Conservation (phyloP, 805 yeast species). For the Monosporozyma unispora region DNA sequence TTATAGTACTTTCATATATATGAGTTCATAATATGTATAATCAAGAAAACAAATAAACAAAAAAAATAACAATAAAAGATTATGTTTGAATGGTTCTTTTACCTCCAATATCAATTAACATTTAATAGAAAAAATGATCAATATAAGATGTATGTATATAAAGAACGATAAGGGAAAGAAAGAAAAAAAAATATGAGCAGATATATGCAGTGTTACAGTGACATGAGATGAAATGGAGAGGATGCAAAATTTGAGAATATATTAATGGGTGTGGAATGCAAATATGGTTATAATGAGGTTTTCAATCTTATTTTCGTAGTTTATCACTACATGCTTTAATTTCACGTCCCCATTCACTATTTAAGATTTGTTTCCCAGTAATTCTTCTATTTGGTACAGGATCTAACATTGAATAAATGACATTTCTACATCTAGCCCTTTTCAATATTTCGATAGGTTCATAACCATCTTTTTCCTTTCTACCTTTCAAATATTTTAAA, state of each 20-base stretch:
- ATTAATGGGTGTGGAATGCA: neutral
- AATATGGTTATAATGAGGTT: neutral
- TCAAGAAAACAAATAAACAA: neutral
- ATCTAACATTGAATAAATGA: conserved; percentile 84
- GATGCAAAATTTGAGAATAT: neutral
- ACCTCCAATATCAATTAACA: neutral
- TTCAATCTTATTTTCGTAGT: neutral
- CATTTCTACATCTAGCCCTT: conserved; percentile 84
- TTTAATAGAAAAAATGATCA: neutral
- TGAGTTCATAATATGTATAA: neutral
- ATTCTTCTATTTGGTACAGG: conserved; percentile 85
- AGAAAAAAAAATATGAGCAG: neutral
- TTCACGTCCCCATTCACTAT: conserved; percentile 93
- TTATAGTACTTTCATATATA: neutral
- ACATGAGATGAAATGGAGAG: neutral
- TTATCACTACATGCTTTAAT: conserved; percentile 50
- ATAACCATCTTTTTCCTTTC: conserved; percentile 79
- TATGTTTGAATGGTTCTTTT: neutral
- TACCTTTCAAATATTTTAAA: conserved; percentile 59
- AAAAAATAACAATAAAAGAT: neutral
- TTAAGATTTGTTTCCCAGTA: conserved; percentile 78
- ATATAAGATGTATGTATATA: neutral
- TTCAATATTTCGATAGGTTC: conserved; percentile 84
- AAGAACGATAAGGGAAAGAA: neutral
- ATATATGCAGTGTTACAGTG: neutral